Conservation (phyloP, 1,284 basidiomycete species). For the Naganishia sp. region DNA sequence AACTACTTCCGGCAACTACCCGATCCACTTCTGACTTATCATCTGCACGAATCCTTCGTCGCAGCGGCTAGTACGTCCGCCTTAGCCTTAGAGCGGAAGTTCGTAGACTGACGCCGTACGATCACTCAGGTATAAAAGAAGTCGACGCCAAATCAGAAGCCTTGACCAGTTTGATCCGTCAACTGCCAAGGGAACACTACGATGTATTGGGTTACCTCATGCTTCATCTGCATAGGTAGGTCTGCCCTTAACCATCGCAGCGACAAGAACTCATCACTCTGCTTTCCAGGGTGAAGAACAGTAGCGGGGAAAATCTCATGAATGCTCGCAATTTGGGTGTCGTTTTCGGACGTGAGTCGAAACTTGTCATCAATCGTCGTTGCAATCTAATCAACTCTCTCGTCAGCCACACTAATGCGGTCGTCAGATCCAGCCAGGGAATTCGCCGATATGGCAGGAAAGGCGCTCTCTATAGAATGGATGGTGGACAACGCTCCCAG, state of each 20-base stretch:
- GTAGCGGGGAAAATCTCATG: slow-evolving; percentile 82
- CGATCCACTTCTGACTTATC: slow-evolving; percentile 84
- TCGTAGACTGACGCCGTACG: not conserved
- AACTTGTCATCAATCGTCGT: not conserved
- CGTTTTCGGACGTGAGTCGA: slow-evolving; percentile 92
- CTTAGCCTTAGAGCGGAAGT: slow-evolving; percentile 13
- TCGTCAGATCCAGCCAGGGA: slow-evolving; percentile 82
- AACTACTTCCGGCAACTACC: slow-evolving; percentile 92
- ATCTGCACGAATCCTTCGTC: slow-evolving; percentile 88
- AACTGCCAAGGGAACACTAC: slow-evolving; percentile 83
- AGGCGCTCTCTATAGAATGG: slow-evolving; percentile 87
- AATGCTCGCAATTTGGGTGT: slow-evolving; percentile 94
- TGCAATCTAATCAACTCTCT: not conserved
- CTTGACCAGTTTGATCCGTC: slow-evolving; percentile 69
- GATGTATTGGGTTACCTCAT: slow-evolving; percentile 79
- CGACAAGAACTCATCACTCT: slow-evolving; percentile 2
- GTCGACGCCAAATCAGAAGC: slow-evolving; percentile 62
- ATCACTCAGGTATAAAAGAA: slow-evolving; percentile 62
- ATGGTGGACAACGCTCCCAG: slow-evolving; percentile 81
- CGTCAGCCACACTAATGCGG: slow-evolving; percentile 85
- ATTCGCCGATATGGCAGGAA: slow-evolving; percentile 93
- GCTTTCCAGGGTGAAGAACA: slow-evolving; percentile 64
- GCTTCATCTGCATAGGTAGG: slow-evolving; percentile 79
- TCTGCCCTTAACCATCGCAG: not conserved
- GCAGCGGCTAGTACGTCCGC: slow-evolving; percentile 61